These are phyloP conservation scores for Chiua sp. DNA, from an alignment of 1,284 basidiomycete genomes.

Conservation along the genomic window DNA sequence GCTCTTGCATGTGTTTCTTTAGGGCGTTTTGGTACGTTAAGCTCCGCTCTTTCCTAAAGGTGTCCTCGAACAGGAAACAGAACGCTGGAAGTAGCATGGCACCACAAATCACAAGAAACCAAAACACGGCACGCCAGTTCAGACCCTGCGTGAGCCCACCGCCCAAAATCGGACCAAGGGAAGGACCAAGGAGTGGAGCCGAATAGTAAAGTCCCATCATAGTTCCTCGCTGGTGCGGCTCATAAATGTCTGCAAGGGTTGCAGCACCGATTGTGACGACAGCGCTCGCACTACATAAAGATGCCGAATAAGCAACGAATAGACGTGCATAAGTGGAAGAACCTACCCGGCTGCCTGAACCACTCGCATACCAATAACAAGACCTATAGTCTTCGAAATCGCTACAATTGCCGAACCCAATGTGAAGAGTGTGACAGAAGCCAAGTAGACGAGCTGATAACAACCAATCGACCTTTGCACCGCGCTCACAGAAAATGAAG, in stretches of 20 bases:
- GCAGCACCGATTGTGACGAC: conserved; percentile 83
- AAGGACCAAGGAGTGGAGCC: conserved; percentile 63
- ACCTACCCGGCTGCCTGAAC: conserved; percentile 68
- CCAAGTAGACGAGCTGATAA: conserved; percentile 65
- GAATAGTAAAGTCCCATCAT: conserved; percentile 83
- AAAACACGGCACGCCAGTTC: conserved; percentile 84
- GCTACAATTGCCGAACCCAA: conserved; percentile 69
- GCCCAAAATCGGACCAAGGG: conserved; percentile 74
- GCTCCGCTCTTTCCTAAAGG: conserved; percentile 80
- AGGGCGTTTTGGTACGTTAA: conserved; percentile 74
- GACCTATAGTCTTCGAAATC: conserved; percentile 58
- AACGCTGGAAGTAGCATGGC: conserved; percentile 64
- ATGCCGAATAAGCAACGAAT: not conserved
- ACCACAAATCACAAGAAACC: conserved; percentile 77
- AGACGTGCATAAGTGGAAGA: not conserved
- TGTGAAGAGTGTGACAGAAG: conserved; percentile 62
- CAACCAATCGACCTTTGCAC: not conserved
- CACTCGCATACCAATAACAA: conserved; percentile 75
- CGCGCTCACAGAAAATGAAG: not conserved
- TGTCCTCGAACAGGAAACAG: conserved; percentile 77
- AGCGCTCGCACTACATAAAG: conserved; percentile 63
- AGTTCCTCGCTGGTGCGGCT: conserved; percentile 77
- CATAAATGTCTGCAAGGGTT: conserved; percentile 84
- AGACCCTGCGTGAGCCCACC: conserved; percentile 74
- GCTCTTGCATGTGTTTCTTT: conserved; percentile 28